phyloP scores from a whole-genome alignment of 1,284 basidiomycete genomes.

The Cutaneotrichosporon mucoides region DNA sequence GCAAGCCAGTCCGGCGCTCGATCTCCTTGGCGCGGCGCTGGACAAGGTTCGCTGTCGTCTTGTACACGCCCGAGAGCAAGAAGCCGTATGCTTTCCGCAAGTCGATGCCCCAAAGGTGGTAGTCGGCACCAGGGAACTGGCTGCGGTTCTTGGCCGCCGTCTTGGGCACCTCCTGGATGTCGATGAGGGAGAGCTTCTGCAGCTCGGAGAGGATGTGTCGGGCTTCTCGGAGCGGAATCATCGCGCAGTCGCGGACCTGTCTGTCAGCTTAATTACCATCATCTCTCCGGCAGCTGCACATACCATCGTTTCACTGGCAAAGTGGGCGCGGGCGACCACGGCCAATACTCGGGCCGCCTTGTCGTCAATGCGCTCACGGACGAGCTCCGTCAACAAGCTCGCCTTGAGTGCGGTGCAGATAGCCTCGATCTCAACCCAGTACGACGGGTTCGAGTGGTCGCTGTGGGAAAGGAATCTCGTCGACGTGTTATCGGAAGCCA shows the following conservation, averaged over 20 bases:
- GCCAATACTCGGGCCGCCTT: conserved; percentile 79
- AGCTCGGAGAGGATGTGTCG: conserved; percentile 75
- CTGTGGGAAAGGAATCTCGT: conserved; percentile 57
- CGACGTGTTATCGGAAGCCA: conserved; percentile 19
- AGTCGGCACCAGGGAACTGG: conserved; percentile 32
- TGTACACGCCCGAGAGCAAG: conserved; percentile 72
- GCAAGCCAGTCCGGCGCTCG: conserved; percentile 61
- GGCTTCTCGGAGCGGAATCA: conserved; percentile 85
- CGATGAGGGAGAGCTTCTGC: conserved; percentile 72
- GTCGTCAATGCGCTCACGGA: conserved; percentile 78
- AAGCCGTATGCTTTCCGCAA: conserved; percentile 71
- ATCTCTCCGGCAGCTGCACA: conserved; percentile 20
- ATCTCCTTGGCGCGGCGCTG: conserved; percentile 66
- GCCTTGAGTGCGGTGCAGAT: conserved; percentile 67
- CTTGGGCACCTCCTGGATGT: conserved; percentile 84
- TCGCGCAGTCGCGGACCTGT: conserved; percentile 85
- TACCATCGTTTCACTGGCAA: conserved; percentile 93
- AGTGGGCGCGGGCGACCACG: conserved; percentile 79
- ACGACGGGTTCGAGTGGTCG: conserved; percentile 56
- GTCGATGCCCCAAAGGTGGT: conserved; percentile 79
- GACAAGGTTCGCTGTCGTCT: conserved; percentile 77
- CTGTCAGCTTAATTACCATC: not conserved
- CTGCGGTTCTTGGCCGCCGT: conserved; percentile 75
- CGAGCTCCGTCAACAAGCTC: conserved; percentile 71
- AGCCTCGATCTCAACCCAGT: conserved; percentile 72